Conservation (phyloP, 2,329 filamentous ascomycete genomes). For the Botrytis sinoallii region DNA sequence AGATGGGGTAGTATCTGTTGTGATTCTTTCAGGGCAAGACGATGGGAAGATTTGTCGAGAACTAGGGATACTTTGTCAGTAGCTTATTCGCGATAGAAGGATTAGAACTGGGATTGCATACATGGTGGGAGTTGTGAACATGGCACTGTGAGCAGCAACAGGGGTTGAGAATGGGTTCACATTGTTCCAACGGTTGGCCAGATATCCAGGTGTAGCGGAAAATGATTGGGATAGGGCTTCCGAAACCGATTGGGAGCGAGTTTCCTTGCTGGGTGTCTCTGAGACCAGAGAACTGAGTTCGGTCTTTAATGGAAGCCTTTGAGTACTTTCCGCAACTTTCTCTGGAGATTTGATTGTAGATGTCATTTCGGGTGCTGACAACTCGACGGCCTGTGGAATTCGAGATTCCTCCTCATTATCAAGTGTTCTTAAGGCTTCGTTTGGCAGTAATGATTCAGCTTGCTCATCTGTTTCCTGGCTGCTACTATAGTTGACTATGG, state of each 20-base stretch:
- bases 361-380: background rate
- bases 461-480: slow-evolving; percentile 27
- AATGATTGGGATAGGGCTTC: slow-evolving; percentile 33
- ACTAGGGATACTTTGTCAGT: slow-evolving; percentile 24
- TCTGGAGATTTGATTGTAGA: background rate
- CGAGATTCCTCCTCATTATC: slow-evolving; percentile 14
- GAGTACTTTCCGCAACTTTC: background rate
- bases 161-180: slow-evolving; percentile 51
- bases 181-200: slow-evolving; percentile 54
- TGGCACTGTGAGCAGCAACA: slow-evolving; percentile 38
- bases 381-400: background rate
- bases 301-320: background rate
- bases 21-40: slow-evolving; percentile 35
- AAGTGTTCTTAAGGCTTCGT: slow-evolving; percentile 8
- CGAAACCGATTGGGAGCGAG: slow-evolving; percentile 23
- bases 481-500: slow-evolving; percentile 27
- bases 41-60: slow-evolving; percentile 29
- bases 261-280: slow-evolving; percentile 16
- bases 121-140: slow-evolving; percentile 44
- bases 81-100: background rate
- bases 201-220: slow-evolving; percentile 37
- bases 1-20: slow-evolving; percentile 25
- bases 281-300: background rate
- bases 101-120: slow-evolving; percentile 36
- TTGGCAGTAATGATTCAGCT: background rate